These are phyloP conservation scores for Hypoxylon crocopeplum DNA, from an alignment of 495 filamentous ascomycete genomes.

Conservation along the genomic window DNA sequence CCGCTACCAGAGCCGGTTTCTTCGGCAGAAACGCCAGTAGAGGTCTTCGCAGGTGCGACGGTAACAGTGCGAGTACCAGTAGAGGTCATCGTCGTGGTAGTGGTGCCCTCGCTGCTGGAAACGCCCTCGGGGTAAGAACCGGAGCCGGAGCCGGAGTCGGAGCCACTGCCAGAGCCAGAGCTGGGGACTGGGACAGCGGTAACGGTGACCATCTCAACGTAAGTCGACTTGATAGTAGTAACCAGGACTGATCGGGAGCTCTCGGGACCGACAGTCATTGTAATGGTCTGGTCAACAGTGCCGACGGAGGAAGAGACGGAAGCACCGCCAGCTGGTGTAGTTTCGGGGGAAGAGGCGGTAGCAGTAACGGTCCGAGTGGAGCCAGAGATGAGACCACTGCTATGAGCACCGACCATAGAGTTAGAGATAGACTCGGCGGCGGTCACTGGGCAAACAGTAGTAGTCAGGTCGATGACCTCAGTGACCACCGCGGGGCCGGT, in stretches of 20 bases:
- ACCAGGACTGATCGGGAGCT: slow-evolving; percentile 44
- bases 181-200: slow-evolving; percentile 22
- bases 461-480: slow-evolving; percentile 52
- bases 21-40: slow-evolving; percentile 21
- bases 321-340: slow-evolving; percentile 17
- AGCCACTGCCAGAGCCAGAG: slow-evolving; percentile 10
- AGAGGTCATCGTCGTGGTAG: slow-evolving; percentile 46
- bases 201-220: slow-evolving; percentile 37
- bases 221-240: slow-evolving; percentile 47
- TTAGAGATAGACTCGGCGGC: slow-evolving; percentile 49
- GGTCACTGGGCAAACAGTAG: slow-evolving; percentile 55
- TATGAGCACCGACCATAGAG: slow-evolving; percentile 45
- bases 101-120: slow-evolving; percentile 38
- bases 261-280: slow-evolving; percentile 49
- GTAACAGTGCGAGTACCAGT: slow-evolving; percentile 53
- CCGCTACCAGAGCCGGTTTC: slow-evolving; percentile 28
- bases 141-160: not conserved
- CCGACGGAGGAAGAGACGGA: slow-evolving; percentile 26
- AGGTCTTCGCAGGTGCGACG: slow-evolving; percentile 24
- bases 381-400: slow-evolving; percentile 46
- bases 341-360: slow-evolving; percentile 31
- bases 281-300: slow-evolving; percentile 42
- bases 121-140: slow-evolving; percentile 1
- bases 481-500: slow-evolving; percentile 51
- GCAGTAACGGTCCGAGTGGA: slow-evolving; percentile 37